Evolutionary conservation across 345 rosid genomes (phyloP).

Genomic region (Brassica carinata): DNA sequence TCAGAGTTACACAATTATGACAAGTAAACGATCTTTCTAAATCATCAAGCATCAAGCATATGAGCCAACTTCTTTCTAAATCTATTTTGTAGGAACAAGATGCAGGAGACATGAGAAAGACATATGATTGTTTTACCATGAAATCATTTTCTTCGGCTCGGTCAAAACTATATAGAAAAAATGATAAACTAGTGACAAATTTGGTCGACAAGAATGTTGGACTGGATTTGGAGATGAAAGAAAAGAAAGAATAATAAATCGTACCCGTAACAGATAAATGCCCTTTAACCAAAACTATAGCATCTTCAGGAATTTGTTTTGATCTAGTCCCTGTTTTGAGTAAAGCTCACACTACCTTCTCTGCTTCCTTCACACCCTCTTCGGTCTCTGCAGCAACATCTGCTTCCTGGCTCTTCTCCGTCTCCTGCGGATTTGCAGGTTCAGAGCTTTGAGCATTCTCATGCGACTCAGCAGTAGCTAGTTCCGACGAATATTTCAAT

Average conservation of each 20-base stretch:
- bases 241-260: constrained; percentile 28
- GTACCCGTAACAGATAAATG: constrained; percentile 31
- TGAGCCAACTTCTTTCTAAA: too few relatives aligned
- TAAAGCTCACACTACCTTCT: constrained; percentile 25
- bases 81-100: background rate
- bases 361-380: constrained; percentile 31
- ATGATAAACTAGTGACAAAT: constrained; percentile 28
- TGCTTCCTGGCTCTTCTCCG: constrained; percentile 8
- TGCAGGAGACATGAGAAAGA: background rate
- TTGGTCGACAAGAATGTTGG: constrained; percentile 33
- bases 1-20: background rate
- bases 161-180: background rate
- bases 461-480: constrained; percentile 13
- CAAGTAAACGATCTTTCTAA: background rate
- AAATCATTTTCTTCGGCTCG: background rate
- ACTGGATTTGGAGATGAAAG: constrained; percentile 23
- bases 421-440: constrained; percentile 13
- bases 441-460: constrained; percentile 27
- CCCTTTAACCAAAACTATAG: constrained; percentile 25
- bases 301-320: constrained; percentile 6
- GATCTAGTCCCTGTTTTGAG: background rate
- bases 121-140: background rate
- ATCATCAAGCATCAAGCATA: background rate
- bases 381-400: constrained; percentile 27
- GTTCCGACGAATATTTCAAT: constrained; percentile 10